A percentile compares a stretch with the other conserved stretches of the same genome.
phyloP scores from a whole-genome alignment of 177 flowering plant genomes.

The Vitis hybrid region DNA sequence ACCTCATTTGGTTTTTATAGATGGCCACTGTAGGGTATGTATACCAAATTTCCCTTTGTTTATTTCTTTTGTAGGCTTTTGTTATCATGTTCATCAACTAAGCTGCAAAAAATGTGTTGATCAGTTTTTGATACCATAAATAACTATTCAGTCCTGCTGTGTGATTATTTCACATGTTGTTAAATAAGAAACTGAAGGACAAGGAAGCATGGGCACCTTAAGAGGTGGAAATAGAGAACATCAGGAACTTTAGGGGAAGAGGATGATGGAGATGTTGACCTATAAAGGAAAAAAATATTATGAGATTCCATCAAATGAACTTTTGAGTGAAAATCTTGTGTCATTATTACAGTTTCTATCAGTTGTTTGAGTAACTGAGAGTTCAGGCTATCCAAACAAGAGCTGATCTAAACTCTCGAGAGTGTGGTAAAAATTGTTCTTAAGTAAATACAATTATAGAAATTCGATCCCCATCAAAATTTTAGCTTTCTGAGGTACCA shows the following conservation, averaged over 20 bases:
- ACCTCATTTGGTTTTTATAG: constrained; percentile 83
- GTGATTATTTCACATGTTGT: neutral
- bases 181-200: neutral
- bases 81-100: neutral
- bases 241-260: neutral
- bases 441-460: no score
- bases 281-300: neutral
- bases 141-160: neutral
- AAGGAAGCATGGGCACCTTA: neutral
- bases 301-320: neutral
- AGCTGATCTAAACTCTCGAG: no score
- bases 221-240: neutral
- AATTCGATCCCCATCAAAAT: no score
- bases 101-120: neutral
- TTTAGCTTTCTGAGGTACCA: no score
- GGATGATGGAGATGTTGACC: neutral
- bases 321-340: no score
- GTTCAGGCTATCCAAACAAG: no score
- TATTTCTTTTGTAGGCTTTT: neutral
- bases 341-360: no score
- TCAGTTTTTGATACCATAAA: neutral
- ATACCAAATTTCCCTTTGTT: neutral
- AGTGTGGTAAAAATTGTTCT: no score
- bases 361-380: no score
- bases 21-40: constrained; percentile 83